Percentiles rank a stretch among this genome's conserved stretches.
These are phyloP conservation scores for Colletotrichum orchidophilum DNA, from an alignment of 2,329 filamentous ascomycete genomes.

Conservation along the genomic window DNA sequence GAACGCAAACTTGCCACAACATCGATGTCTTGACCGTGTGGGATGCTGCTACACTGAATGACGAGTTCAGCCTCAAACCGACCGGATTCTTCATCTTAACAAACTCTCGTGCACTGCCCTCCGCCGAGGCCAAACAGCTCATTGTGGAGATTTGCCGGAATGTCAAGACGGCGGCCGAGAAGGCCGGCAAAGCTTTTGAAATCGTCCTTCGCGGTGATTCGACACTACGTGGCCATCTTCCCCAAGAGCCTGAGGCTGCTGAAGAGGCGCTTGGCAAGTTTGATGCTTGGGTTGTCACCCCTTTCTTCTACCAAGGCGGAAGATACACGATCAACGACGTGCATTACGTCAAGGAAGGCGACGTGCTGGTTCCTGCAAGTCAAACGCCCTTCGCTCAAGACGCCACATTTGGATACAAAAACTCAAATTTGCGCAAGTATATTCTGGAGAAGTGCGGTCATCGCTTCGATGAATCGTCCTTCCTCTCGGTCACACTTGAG, in stretches of 20 bases:
- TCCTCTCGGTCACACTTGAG: slow-evolving; percentile 42
- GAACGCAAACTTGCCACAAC: slow-evolving; percentile 70
- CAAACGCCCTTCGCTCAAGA: slow-evolving; percentile 66
- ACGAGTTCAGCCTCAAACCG: slow-evolving; percentile 33
- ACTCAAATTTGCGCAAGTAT: slow-evolving; percentile 62
- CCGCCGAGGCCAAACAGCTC: slow-evolving; percentile 55
- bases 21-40: slow-evolving; percentile 65
- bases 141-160: slow-evolving; percentile 62
- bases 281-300: slow-evolving; percentile 64
- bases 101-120: slow-evolving; percentile 65
- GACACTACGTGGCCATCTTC: slow-evolving; percentile 66
- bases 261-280: slow-evolving; percentile 58
- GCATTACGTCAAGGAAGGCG: slow-evolving; percentile 65
- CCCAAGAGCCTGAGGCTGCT: slow-evolving; percentile 61
- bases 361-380: slow-evolving; percentile 57
- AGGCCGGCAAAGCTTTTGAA: slow-evolving; percentile 54
- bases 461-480: slow-evolving; percentile 37
- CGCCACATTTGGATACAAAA: slow-evolving; percentile 65
- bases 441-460: slow-evolving; percentile 59
- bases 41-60: slow-evolving; percentile 45
- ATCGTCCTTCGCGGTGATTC: slow-evolving; percentile 67
- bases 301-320: slow-evolving; percentile 68
- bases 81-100: slow-evolving; percentile 69
- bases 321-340: slow-evolving; percentile 65
- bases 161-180: slow-evolving; percentile 53